Base-by-base conservation (phyloP, 1,139 yeast species). In the Pichia sp. region DNA sequence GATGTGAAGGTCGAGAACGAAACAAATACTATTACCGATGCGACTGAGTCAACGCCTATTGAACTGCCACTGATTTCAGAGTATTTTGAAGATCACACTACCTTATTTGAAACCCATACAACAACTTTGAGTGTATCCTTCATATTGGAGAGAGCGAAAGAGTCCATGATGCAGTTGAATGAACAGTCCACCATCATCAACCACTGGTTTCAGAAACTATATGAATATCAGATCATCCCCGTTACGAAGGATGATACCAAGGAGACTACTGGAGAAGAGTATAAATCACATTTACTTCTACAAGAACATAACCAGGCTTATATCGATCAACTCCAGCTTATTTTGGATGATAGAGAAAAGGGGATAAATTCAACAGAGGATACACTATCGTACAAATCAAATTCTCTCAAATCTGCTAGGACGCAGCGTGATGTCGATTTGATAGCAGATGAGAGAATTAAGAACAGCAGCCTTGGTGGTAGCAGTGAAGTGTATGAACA, bases 271-370 rank as follows among this genome's bases (percentile, higher is more conserved):
- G 94, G 93, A 15, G 84, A 76, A 37, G 96, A 87, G 49, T 91
- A 87, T 54, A 77, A 74, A 19, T 71, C 70, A 13, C 77, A 93
- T 0, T 64, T 88, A 34, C 73, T 74, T 29, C 78, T 73, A 32
- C 97, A 88, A 56, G 93, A 81, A 41, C 66, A 69, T 41, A 79
- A 79, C 0, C 77, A 77, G 30, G 68, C 75, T 1, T 73, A 78
- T 41, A 63, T 87, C 35, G 82, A 77, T 40, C 73, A 77, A 9
- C 47, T 87, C 4, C 77, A 77, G 33, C 63, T 66, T 35, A 56
- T 72, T 6, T 51, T 85, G 24, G 60, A 62, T 10, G 94, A 84
- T 52, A 60, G 96, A 37, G 67, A 65, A 13, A 45, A 47, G 13
- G 58, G 59, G 2, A 53, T 74, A 2, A 47, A 74, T 4, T 53